These are phyloP conservation scores for Suillus paluster DNA, from an alignment of 768 basidiomycete species.

Conservation along the genomic window DNA sequence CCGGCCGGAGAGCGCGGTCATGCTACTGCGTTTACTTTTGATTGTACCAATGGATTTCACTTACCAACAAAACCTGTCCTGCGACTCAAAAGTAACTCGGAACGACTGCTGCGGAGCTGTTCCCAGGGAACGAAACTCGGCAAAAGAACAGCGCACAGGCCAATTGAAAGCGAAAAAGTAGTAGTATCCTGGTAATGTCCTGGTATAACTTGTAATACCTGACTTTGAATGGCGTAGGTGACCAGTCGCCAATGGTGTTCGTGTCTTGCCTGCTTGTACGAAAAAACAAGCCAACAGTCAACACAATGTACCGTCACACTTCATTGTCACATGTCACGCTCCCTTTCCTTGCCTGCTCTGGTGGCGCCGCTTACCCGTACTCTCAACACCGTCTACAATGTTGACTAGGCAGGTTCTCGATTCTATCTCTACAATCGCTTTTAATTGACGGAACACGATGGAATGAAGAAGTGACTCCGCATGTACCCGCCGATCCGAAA, in stretches of 20 bases:
- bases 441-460: conserved; percentile 5
- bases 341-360: neutral
- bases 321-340: conserved; percentile 35
- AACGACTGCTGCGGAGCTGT: conserved; percentile 26
- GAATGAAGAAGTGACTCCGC: conserved; percentile 17
- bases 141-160: conserved; percentile 6
- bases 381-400: conserved; percentile 12
- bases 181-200: neutral
- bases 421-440: neutral
- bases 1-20: conserved; percentile 18
- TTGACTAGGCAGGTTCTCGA: conserved; percentile 4
- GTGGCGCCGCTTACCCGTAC: conserved; percentile 19
- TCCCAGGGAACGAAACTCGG: conserved; percentile 27
- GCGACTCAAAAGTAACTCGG: conserved; percentile 15
- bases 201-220: neutral
- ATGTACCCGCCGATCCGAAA: conserved; percentile 19
- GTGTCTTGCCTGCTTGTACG: conserved; percentile 11
- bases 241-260: conserved; percentile 7
- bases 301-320: conserved; percentile 22
- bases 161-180: neutral
- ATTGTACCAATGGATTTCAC: conserved; percentile 14
- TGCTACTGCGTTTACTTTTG: conserved; percentile 10
- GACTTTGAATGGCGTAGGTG: neutral
- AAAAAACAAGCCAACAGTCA: conserved; percentile 15
- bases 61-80: conserved; percentile 14